These are phyloP conservation scores for Dittrichia graveolens DNA, from an alignment of 129 eudicot genomes.

Conservation along the genomic window DNA sequence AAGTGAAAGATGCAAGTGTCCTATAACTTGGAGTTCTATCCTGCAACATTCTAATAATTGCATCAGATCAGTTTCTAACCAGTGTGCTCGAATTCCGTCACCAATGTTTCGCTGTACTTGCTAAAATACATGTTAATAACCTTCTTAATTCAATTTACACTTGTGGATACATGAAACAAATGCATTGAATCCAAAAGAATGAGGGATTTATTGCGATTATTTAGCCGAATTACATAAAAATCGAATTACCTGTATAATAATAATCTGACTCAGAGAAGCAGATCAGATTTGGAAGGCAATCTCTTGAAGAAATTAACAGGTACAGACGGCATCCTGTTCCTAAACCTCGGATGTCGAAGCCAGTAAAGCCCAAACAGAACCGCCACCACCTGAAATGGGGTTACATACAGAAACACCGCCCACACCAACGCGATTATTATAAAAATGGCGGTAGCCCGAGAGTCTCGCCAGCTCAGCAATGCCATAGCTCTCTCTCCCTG, in stretches of 20 bases:
- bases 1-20: no score
- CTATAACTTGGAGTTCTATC: no score
- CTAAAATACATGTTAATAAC: no score
- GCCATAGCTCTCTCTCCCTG: constrained; percentile 81
- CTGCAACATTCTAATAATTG: no score
- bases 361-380: constrained; percentile 58
- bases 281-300: constrained; percentile 73
- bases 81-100: no score
- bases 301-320: constrained; percentile 89
- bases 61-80: no score
- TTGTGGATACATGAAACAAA: neutral
- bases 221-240: constrained; percentile 19
- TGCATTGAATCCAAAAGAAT: constrained; percentile 22
- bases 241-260: constrained; percentile 2
- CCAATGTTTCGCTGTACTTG: no score
- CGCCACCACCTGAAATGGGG: constrained; percentile 84
- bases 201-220: constrained; percentile 23
- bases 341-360: constrained; percentile 81
- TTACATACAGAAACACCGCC: constrained; percentile 80
- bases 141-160: neutral
- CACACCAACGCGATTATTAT: constrained; percentile 61
- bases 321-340: constrained; percentile 76
- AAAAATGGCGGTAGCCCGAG: constrained; percentile 89
- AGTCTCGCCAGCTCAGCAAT: constrained; percentile 88
- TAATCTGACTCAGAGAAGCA: constrained; percentile 46